These are phyloP conservation scores for Colletotrichum sp. DNA, from an alignment of 2,329 filamentous ascomycete genomes.

Conservation along the genomic window DNA sequence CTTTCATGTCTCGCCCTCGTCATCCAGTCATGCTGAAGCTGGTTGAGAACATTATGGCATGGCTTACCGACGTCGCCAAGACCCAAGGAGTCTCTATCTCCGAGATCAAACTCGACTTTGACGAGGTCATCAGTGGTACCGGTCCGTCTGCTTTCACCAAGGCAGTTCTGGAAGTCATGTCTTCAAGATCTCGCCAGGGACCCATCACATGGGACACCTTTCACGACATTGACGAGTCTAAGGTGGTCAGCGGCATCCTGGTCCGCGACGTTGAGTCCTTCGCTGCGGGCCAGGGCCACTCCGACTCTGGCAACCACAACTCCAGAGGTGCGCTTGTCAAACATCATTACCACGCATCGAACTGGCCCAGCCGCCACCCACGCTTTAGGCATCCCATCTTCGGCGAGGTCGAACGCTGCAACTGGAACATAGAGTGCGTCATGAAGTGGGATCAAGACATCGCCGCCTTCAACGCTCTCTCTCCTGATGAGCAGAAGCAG, in stretches of 20 bases:
- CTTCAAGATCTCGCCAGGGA: constrained; percentile 31
- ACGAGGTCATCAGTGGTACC: constrained; percentile 76
- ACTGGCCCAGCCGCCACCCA: constrained; percentile 72
- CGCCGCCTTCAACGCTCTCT: constrained; percentile 61
- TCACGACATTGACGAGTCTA: constrained; percentile 70
- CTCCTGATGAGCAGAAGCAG: constrained; percentile 63
- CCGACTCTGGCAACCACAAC: constrained; percentile 73
- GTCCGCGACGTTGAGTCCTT: constrained; percentile 76
- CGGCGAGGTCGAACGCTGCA: constrained; percentile 73
- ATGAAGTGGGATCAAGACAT: constrained; percentile 69
- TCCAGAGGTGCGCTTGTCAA: constrained; percentile 70
- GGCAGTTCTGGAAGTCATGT: constrained; percentile 69
- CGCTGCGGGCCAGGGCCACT: constrained; percentile 75
- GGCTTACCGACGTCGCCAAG: constrained; percentile 65
- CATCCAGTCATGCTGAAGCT: constrained; percentile 72
- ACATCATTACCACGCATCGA: constrained; percentile 77
- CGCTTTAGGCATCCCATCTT: constrained; percentile 72
- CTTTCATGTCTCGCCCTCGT: constrained; percentile 72
- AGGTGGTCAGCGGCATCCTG: constrained; percentile 66
- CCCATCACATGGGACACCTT: constrained; percentile 67
- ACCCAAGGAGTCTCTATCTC: constrained; percentile 64
- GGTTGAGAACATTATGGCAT: constrained; percentile 71
- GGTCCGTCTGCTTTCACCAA: constrained; percentile 73
- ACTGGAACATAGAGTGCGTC: constrained; percentile 71
- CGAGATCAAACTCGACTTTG: constrained; percentile 71